A percentile compares a stretch with the other conserved stretches of the same genome.
Evolutionary conservation across 2,329 filamentous ascomycete species (phyloP).

Genomic region (Trichoderma pleuroti): DNA sequence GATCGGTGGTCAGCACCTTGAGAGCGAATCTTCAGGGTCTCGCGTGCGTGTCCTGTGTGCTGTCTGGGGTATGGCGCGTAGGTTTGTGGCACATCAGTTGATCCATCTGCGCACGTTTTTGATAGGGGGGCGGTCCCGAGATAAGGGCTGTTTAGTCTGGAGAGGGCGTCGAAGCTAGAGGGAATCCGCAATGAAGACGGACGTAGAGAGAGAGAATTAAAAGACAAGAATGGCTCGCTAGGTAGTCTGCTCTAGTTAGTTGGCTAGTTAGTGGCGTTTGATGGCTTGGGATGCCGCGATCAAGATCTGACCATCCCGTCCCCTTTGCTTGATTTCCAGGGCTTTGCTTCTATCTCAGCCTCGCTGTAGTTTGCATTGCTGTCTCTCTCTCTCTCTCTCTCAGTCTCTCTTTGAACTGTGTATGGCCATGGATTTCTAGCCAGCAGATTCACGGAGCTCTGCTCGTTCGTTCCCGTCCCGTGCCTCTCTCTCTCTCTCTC

Average conservation of each 20-base stretch:
- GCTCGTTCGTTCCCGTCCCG: not conserved
- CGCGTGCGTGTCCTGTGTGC: not conserved
- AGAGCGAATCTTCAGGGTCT: not conserved
- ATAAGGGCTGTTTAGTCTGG: not conserved
- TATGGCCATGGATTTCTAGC: not conserved
- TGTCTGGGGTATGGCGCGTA: not conserved
- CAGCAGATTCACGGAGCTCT: not conserved
- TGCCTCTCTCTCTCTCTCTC: not conserved
- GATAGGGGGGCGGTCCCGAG: not conserved
- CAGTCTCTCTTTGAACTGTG: not conserved
- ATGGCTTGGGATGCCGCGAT: not conserved
- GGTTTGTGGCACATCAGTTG: not conserved
- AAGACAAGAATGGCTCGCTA: too few relatives aligned
- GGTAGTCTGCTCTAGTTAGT: not conserved
- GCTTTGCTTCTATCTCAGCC: too few relatives aligned
- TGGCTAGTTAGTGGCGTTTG: not conserved
- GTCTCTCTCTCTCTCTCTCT: not conserved
- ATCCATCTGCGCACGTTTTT: not conserved
- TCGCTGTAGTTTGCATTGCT: not conserved
- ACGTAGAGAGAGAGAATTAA: too few relatives aligned
- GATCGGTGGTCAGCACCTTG: not conserved
- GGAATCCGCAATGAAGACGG: not conserved
- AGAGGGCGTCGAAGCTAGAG: not conserved
- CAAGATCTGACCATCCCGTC: not conserved
- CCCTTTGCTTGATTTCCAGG: not conserved